Percentiles rank a stretch among this genome's conserved stretches.
These are phyloP conservation scores for Malania oleifera DNA, from an alignment of 164 flowering plant genomes.

Conservation along the genomic window DNA sequence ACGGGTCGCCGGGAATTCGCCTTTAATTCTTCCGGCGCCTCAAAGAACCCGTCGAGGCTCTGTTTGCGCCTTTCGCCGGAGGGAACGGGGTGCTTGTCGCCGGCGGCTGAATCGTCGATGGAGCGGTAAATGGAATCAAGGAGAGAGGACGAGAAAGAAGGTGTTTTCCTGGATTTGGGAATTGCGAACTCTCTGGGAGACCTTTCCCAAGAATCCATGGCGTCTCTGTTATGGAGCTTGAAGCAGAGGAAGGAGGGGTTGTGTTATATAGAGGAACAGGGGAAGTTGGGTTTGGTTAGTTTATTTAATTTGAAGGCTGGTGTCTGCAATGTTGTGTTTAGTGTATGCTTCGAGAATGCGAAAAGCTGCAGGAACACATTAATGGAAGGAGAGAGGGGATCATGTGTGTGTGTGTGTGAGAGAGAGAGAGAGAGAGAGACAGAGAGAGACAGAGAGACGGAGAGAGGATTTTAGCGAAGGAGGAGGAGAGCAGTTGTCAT, in stretches of 20 bases:
- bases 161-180: not conserved
- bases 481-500: not conserved
- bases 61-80: no score
- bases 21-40: not conserved
- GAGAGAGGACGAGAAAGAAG: conserved; percentile 7
- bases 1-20: not conserved
- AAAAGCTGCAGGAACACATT: not conserved
- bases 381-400: not conserved
- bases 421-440: not conserved
- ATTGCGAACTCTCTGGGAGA: not conserved
- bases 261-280: not conserved
- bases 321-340: not conserved
- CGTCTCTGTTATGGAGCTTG: no score
- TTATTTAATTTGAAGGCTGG: not conserved
- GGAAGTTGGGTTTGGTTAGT: not conserved
- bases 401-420: not conserved
- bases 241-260: no score
- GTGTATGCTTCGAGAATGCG: not conserved
- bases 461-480: no score
- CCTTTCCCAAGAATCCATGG: no score
- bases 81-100: no score
- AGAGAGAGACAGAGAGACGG: no score
- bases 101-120: conserved; percentile 5
- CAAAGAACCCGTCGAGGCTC: not conserved
- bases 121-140: conserved; percentile 1